Evolutionary conservation across 805 yeast genomes (phyloP), one percentile per base, ranked within the genome.

Genomic region (Monosporozyma solicola): DNA sequence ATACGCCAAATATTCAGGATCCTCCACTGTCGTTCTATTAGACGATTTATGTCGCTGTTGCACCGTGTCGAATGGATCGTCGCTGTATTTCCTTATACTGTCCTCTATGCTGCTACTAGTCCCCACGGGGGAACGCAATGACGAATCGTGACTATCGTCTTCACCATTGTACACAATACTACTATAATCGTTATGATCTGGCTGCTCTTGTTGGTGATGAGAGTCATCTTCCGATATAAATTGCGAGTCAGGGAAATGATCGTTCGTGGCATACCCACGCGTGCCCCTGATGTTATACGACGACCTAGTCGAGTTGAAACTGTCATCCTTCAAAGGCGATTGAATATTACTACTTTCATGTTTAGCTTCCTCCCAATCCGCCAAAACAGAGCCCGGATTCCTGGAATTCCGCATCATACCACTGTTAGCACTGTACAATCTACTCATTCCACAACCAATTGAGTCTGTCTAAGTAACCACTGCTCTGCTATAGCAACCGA

Each of bases 1-100:
- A 47, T 53, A 55, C n/a, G 37, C 29, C 10, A 47, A 20, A 44
- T 33, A 55, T 32, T 55, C 53, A 11, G 57, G 50, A n/a, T 51
- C 45, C 27, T 47, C 50, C 15, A 51, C 50, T 15, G 55, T 53
- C 6, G 53, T 53, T 35, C 49, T 44, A 20, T 54, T 47, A 2
- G 54, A 45, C 8, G 53, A 37, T 37, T 53, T 51, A 50, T 50
- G 54, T 53, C 53, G 51, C 53, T 33, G 60, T 50, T 53, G 46
- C 1, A 55, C 58, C 15, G 58, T 50, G 22, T 46, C 50, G 35
- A 51, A 45, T 15, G 46, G 22, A 47, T 29, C 37, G 20, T 45
- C 51, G 27, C 31, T 31, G 11, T 25, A 22, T 16, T 45, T 41
- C 16, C 39, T 11, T 35, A 35, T 15, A 41, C 32, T 22, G 6